These are phyloP conservation scores for Talaromyces sp. DNA, from an alignment of 2,329 filamentous ascomycete species.

Conservation along the genomic window DNA sequence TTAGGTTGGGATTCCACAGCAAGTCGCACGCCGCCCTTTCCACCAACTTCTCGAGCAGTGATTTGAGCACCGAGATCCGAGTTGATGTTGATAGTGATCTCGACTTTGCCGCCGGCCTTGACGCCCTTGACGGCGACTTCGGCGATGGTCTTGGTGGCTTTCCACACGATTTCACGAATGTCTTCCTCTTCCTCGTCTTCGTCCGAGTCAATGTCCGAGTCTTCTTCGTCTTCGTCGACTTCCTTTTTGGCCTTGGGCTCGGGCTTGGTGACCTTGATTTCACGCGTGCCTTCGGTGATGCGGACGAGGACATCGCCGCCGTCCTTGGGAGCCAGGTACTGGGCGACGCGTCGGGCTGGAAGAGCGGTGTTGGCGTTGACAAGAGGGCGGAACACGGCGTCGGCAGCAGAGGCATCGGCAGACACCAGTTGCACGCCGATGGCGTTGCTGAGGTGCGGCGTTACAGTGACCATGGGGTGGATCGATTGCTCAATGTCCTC, in stretches of 20 bases:
- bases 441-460: slow-evolving; percentile 82
- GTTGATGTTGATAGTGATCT: slow-evolving; percentile 85
- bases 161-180: slow-evolving; percentile 84
- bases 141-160: slow-evolving; percentile 74
- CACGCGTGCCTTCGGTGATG: slow-evolving; percentile 79
- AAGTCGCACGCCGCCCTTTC: slow-evolving; percentile 77
- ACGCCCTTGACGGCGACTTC: slow-evolving; percentile 79
- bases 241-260: slow-evolving; percentile 64
- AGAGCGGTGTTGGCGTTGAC: slow-evolving; percentile 83
- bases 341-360: slow-evolving; percentile 78
- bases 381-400: slow-evolving; percentile 73
- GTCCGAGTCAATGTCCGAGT: slow-evolving; percentile 60
- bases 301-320: slow-evolving; percentile 86
- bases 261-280: slow-evolving; percentile 90
- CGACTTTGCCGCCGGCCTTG: slow-evolving; percentile 85
- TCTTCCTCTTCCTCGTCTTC: slow-evolving; percentile 66
- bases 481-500: slow-evolving; percentile 94
- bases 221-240: slow-evolving; percentile 55
- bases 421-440: slow-evolving; percentile 73
- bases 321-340: slow-evolving; percentile 69
- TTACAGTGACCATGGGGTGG: slow-evolving; percentile 89
- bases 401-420: slow-evolving; percentile 47
- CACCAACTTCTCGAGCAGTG: slow-evolving; percentile 79
- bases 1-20: slow-evolving; percentile 41
- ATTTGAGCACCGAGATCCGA: slow-evolving; percentile 76